These are phyloP conservation scores for Chlorociboria aeruginascens DNA, from an alignment of 495 filamentous ascomycete species.

Conservation along the genomic window DNA sequence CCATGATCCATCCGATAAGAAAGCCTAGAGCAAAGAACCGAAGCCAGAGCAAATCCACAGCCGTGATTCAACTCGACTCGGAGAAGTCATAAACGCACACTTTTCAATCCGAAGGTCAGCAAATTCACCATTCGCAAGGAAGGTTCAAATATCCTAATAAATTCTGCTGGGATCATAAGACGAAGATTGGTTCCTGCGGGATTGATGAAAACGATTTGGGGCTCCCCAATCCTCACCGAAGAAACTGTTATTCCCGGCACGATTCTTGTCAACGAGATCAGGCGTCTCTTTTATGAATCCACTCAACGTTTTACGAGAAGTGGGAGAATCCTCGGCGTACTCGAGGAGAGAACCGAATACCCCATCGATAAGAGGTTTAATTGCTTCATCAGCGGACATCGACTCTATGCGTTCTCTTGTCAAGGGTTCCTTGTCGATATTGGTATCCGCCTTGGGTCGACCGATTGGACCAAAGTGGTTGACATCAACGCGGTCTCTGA, in stretches of 20 bases:
- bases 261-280: slow-evolving; percentile 18
- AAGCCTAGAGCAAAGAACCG: too few species aligned
- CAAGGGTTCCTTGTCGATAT: slow-evolving; percentile 1
- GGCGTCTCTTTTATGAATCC: slow-evolving; percentile 15
- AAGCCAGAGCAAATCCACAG: too few species aligned
- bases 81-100: too few species aligned
- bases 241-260: slow-evolving; percentile 23
- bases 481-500: neutral
- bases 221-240: slow-evolving; percentile 21
- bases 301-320: slow-evolving; percentile 3
- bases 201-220: neutral
- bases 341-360: slow-evolving; percentile 23
- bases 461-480: slow-evolving; percentile 6
- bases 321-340: slow-evolving; percentile 13
- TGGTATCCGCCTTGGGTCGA: neutral
- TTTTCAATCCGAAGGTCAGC: too few species aligned
- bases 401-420: slow-evolving; percentile 22
- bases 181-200: neutral
- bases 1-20: too few species aligned
- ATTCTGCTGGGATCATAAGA: neutral
- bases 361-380: slow-evolving; percentile 27
- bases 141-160: neutral
- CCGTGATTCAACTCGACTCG: too few species aligned
- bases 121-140: too few species aligned
- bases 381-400: slow-evolving; percentile 22